A percentile compares a stretch with the other conserved stretches of the same genome.
These are phyloP conservation scores for Aureobasidium sp. DNA, from an alignment of 2,329 filamentous ascomycete species.

Conservation along the genomic window DNA sequence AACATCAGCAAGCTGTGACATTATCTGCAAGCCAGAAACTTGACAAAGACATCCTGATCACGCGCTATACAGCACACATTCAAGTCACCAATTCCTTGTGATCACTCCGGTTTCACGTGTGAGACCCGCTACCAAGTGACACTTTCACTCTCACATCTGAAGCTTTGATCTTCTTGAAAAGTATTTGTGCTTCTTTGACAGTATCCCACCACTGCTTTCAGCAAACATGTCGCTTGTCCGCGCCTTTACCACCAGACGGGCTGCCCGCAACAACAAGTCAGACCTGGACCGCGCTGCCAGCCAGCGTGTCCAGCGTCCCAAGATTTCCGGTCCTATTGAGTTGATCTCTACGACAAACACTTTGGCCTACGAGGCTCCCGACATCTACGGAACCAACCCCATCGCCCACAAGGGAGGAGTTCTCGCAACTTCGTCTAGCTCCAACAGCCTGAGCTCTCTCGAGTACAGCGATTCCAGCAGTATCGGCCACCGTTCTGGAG, in stretches of 20 bases:
- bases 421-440: constrained; percentile 25
- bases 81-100: constrained; percentile 8
- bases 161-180: constrained; percentile 4
- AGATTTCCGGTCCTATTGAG: constrained; percentile 83
- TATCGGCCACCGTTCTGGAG: constrained; percentile 51
- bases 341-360: constrained; percentile 93
- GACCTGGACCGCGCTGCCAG: constrained; percentile 45
- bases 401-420: constrained; percentile 24
- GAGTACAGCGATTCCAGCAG: constrained; percentile 64
- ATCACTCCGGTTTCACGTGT: constrained; percentile 9
- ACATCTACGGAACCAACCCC: constrained; percentile 47
- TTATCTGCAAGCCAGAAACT: constrained; percentile 14
- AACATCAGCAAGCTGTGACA: constrained; percentile 7
- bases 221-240: constrained; percentile 55
- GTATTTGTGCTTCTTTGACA: neutral
- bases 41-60: constrained; percentile 9
- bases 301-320: constrained; percentile 49
- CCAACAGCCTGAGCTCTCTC: constrained; percentile 50
- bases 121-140: constrained; percentile 13
- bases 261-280: constrained; percentile 50
- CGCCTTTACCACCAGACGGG: constrained; percentile 64
- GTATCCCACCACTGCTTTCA: neutral
- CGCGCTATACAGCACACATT: constrained; percentile 2
- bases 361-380: constrained; percentile 88
- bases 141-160: constrained; percentile 9